Conservation (phyloP, 2,329 filamentous ascomycete species). For the Fusarium stilboides region DNA sequence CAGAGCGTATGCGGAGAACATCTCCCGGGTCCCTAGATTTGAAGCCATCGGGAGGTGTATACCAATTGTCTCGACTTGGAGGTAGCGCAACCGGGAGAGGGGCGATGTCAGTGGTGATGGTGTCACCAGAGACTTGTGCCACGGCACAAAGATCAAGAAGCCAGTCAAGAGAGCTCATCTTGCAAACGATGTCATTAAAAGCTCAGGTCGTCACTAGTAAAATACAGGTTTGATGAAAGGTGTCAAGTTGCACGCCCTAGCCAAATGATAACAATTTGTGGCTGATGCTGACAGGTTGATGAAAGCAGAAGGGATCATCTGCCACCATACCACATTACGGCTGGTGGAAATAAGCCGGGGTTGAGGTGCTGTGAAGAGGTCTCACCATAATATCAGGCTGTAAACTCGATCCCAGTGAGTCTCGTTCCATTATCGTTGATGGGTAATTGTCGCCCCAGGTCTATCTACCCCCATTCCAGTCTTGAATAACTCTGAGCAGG, state of each 20-base stretch:
- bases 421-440: too few species aligned
- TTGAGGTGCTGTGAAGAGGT: too few species aligned
- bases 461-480: too few species aligned
- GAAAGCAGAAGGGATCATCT: not conserved
- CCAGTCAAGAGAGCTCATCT: not conserved
- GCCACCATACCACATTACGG: too few species aligned
- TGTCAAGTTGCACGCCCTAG: not conserved
- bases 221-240: too few species aligned
- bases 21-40: constrained; percentile 27
- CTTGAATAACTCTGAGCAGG: too few species aligned
- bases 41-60: constrained; percentile 6
- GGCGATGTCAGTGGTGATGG: not conserved
- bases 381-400: too few species aligned
- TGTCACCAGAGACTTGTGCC: not conserved
- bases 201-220: not conserved
- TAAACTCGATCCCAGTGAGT: too few species aligned
- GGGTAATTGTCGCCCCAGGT: too few species aligned
- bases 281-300: constrained; percentile 4
- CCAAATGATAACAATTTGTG: not conserved
- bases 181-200: fast-evolving
- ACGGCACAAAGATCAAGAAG: not conserved
- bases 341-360: too few species aligned
- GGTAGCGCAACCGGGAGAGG: not conserved
- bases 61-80: constrained; percentile 35
- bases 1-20: constrained; percentile 34